phyloP scores from a whole-genome alignment of 2,329 filamentous ascomycete genomes.

The Zymoseptoria crescenta region DNA sequence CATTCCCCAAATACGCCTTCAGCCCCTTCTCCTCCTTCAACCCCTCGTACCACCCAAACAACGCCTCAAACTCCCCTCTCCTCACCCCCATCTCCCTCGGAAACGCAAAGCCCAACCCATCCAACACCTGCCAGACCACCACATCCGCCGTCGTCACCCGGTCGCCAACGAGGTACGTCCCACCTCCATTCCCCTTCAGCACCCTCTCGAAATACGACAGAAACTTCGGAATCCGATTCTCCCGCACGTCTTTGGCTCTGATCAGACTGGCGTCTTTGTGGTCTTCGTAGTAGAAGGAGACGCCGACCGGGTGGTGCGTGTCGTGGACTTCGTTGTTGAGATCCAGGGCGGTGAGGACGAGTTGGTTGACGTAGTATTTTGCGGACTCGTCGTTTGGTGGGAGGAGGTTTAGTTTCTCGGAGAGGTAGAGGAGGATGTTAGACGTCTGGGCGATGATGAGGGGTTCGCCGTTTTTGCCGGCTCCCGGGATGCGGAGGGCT shows the following conservation, averaged over 20 bases:
- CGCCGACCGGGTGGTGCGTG: conserved; percentile 57
- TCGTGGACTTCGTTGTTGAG: conserved; percentile 66
- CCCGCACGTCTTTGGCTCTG: conserved; percentile 51
- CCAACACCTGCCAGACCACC: conserved; percentile 60
- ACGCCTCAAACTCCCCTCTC: conserved; percentile 49
- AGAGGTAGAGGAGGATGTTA: conserved; percentile 66
- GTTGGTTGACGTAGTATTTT: conserved; percentile 52
- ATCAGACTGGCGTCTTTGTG: conserved; percentile 61
- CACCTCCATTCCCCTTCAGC: conserved; percentile 48
- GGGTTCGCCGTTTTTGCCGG: conserved; percentile 44
- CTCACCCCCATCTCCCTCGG: conserved; percentile 55
- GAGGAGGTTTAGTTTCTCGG: conserved; percentile 50
- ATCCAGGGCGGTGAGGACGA: conserved; percentile 64
- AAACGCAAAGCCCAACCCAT: conserved; percentile 56
- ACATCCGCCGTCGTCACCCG: conserved; percentile 64
- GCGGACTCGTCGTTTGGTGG: conserved; percentile 42
- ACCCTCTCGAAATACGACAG: conserved; percentile 63
- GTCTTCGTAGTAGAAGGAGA: conserved; percentile 59
- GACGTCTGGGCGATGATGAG: conserved; percentile 61
- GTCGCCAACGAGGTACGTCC: conserved; percentile 57
- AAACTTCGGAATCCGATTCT: conserved; percentile 62
- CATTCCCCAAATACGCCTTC: conserved; percentile 61
- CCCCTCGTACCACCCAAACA: conserved; percentile 46
- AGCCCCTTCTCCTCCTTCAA: conserved; percentile 57
- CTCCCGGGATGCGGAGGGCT: conserved; percentile 47